Percentiles rank a stretch among this genome's conserved stretches.
These are phyloP conservation scores for Phialemoniopsis sp. DNA, from an alignment of 2,329 filamentous ascomycete genomes.

Conservation along the genomic window DNA sequence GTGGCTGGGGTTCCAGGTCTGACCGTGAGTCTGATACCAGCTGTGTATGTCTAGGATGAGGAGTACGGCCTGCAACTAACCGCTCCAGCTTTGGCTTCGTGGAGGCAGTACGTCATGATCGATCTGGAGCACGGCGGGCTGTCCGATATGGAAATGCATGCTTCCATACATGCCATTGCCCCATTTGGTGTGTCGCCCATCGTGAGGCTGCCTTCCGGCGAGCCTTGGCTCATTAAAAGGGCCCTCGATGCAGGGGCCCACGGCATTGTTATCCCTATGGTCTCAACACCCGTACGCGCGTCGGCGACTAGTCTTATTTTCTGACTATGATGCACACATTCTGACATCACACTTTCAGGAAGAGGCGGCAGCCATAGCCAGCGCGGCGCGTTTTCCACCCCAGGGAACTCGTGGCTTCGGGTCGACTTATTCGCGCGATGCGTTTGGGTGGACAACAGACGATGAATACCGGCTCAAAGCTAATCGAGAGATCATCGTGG, in stretches of 20 bases:
- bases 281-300: not conserved
- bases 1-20: not conserved
- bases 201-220: not conserved
- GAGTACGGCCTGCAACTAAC: too few species aligned
- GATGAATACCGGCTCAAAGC: conserved; percentile 1
- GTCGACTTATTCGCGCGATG: not conserved
- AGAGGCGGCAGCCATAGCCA: too few species aligned
- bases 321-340: too few species aligned
- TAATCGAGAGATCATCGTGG: not conserved
- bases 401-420: too few species aligned
- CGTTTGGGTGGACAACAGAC: not conserved
- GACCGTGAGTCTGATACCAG: not conserved
- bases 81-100: not conserved
- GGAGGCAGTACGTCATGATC: not conserved
- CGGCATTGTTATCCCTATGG: not conserved
- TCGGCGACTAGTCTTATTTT: too few species aligned
- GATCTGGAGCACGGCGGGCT: conserved; percentile 1
- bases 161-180: not conserved
- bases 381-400: too few species aligned
- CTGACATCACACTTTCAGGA: too few species aligned
- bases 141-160: not conserved
- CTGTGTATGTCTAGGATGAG: not conserved
- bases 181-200: not conserved
- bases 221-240: not conserved
- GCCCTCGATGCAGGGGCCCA: conserved; percentile 1